Conservation (phyloP, 2,329 filamentous ascomycete genomes). For the Monosporascus cannonballus region DNA sequence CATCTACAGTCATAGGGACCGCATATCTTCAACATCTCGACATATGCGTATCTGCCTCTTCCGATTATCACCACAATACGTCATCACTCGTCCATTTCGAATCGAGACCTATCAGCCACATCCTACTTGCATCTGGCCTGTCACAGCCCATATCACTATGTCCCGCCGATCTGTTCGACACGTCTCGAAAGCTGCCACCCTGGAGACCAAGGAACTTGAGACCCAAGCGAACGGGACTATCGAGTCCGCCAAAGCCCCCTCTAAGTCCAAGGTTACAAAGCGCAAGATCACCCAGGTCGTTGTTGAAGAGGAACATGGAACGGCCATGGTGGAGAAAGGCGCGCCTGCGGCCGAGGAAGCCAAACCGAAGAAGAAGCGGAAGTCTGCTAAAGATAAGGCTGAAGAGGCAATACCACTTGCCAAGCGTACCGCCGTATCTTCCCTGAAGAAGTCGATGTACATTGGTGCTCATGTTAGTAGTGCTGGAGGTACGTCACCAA, state of each 20-base stretch:
- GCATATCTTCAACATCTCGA: too few relatives aligned
- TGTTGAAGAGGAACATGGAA: constrained; percentile 12
- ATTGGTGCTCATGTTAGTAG: constrained; percentile 90
- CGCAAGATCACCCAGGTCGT: constrained; percentile 12
- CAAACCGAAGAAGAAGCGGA: constrained; percentile 36
- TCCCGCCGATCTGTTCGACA: constrained; percentile 12
- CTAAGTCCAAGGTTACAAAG: constrained; percentile 13
- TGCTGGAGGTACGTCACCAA: constrained; percentile 62
- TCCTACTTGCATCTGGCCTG: too few relatives aligned
- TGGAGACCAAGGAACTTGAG: constrained; percentile 17
- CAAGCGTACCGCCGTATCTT: constrained; percentile 55
- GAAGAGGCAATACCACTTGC: constrained; percentile 56
- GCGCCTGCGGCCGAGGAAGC: constrained; percentile 8
- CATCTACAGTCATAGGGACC: too few relatives aligned
- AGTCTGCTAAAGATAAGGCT: constrained; percentile 29
- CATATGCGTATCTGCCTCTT: too few relatives aligned
- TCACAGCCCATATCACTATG: constrained; percentile 7
- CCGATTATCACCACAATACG: background rate
- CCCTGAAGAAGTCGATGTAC: constrained; percentile 65
- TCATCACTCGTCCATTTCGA: background rate
- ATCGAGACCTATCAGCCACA: too few relatives aligned
- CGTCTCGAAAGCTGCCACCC: constrained; percentile 9
- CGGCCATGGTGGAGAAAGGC: background rate
- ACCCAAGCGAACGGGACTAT: constrained; percentile 10
- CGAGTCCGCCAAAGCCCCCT: constrained; percentile 4